Conservation (phyloP, 2,329 filamentous ascomycete species). For the Monilinia fructigena region DNA sequence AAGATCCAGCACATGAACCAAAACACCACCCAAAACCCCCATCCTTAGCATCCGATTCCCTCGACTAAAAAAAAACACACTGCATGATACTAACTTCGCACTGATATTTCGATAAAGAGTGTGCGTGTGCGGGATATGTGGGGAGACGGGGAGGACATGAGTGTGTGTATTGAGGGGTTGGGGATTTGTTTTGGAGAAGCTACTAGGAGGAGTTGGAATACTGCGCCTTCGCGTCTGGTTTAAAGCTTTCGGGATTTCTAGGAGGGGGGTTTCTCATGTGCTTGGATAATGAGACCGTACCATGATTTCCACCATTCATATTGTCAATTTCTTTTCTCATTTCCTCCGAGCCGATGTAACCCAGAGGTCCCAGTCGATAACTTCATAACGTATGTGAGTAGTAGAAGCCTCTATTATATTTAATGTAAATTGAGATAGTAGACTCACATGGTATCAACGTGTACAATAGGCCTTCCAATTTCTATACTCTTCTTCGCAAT, state of each 20-base stretch:
- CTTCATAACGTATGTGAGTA: slow-evolving; percentile 1
- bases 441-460: slow-evolving; percentile 25
- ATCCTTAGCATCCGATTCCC: slow-evolving; percentile 6
- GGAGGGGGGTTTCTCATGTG: too few species aligned
- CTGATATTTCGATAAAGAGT: neutral
- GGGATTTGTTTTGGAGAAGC: too few species aligned
- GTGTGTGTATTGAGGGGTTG: too few species aligned
- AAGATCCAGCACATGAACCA: slow-evolving; percentile 22
- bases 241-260: neutral
- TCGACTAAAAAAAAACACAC: slow-evolving; percentile 23
- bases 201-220: too few species aligned
- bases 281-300: too few species aligned
- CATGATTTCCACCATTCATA: too few species aligned
- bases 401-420: too few species aligned
- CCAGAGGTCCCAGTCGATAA: slow-evolving; percentile 24
- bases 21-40: neutral
- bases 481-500: slow-evolving; percentile 24
- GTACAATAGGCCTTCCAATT: slow-evolving; percentile 5
- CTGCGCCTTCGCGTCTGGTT: neutral
- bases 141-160: too few species aligned
- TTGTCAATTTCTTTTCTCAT: too few species aligned
- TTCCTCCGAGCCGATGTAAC: slow-evolving; percentile 15
- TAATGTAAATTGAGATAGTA: neutral
- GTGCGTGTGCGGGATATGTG: neutral
- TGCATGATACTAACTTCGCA: slow-evolving; percentile 4